Evolutionary conservation across 2,329 filamentous ascomycete genomes (phyloP).

Genomic region (Botrytis squamosa): DNA sequence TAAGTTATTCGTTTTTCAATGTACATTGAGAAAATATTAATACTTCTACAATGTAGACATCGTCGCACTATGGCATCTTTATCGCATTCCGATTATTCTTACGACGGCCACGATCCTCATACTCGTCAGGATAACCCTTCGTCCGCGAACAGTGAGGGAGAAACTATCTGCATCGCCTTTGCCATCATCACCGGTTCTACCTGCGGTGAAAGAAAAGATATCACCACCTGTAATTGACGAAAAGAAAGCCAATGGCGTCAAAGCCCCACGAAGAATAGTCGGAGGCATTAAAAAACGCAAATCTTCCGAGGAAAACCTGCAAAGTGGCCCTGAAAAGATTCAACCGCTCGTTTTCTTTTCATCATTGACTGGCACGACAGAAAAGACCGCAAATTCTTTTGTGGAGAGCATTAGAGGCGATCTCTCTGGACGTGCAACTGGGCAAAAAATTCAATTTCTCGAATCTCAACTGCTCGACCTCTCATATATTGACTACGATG

Average conservation of each 20-base stretch:
- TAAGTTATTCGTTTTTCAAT: slow-evolving; percentile 14
- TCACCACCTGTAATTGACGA: slow-evolving; percentile 21
- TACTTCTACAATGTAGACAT: slow-evolving; percentile 28
- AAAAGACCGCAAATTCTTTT: slow-evolving; percentile 67
- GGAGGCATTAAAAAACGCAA: slow-evolving; percentile 37
- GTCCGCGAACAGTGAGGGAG: slow-evolving; percentile 37
- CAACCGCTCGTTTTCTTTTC: slow-evolving; percentile 86
- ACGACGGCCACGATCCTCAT: slow-evolving; percentile 42
- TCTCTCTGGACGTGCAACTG: slow-evolving; percentile 30
- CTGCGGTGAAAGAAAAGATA: slow-evolving; percentile 31
- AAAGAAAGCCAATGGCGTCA: slow-evolving; percentile 35
- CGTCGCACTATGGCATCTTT: slow-evolving; percentile 46
- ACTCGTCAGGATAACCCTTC: slow-evolving; percentile 38
- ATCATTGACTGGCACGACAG: slow-evolving; percentile 80
- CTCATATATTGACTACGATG: slow-evolving; percentile 85
- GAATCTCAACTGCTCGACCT: slow-evolving; percentile 71
- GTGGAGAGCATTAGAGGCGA: slow-evolving; percentile 50
- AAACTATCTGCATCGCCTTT: slow-evolving; percentile 38
- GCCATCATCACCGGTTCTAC: slow-evolving; percentile 28
- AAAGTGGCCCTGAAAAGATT: slow-evolving; percentile 46
- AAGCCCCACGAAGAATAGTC: slow-evolving; percentile 41
- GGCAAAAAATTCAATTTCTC: slow-evolving; percentile 43
- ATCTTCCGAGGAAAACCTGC: slow-evolving; percentile 37
- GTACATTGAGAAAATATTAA: background rate
- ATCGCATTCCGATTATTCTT: slow-evolving; percentile 47